Percentiles rank a stretch among this genome's conserved stretches.
Evolutionary conservation across 768 basidiomycete species (phyloP).

Genomic region (Ephemerocybe angulata): DNA sequence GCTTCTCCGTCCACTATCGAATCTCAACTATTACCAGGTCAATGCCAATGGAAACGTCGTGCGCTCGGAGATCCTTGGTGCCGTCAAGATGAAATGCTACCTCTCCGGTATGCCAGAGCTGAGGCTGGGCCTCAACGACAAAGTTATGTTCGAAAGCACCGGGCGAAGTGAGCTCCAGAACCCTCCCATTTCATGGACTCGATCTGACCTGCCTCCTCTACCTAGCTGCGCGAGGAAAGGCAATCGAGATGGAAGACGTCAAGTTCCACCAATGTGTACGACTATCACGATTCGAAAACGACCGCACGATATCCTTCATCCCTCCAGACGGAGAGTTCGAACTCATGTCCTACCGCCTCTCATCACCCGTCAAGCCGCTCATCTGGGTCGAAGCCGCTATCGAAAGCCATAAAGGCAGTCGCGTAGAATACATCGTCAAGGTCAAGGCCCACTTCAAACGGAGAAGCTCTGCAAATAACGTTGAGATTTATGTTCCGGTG

Average conservation of each 20-base stretch:
- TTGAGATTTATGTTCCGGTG: conserved; percentile 98
- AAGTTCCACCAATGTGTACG: conserved; percentile 99
- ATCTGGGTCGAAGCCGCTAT: conserved; percentile 97
- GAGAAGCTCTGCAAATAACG: conserved; percentile 94
- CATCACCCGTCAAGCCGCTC: conserved; percentile 93
- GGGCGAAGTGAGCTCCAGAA: conserved; percentile 70
- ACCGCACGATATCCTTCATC: conserved; percentile 98
- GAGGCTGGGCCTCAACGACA: conserved; percentile 93
- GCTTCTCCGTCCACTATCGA: background rate
- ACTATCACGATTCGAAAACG: conserved; percentile 94
- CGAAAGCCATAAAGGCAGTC: conserved; percentile 89
- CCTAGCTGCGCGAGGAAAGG: conserved; percentile 91
- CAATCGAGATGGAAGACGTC: conserved; percentile 99
- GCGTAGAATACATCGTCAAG: conserved; percentile 96
- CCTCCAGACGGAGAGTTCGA: conserved; percentile 99
- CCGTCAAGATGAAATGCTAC: conserved; percentile 99
- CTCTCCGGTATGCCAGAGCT: conserved; percentile 99
- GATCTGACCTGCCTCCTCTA: background rate
- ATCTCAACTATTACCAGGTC: conserved; percentile 48
- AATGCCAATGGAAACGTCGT: conserved; percentile 97
- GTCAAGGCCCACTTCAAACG: conserved; percentile 97
- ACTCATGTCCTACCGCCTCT: conserved; percentile 95
- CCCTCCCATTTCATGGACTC: background rate
- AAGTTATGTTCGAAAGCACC: conserved; percentile 99
- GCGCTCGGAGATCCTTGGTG: conserved; percentile 95